Evolutionary conservation across 768 basidiomycete species (phyloP).

Genomic region (Agaricus subrufescens): DNA sequence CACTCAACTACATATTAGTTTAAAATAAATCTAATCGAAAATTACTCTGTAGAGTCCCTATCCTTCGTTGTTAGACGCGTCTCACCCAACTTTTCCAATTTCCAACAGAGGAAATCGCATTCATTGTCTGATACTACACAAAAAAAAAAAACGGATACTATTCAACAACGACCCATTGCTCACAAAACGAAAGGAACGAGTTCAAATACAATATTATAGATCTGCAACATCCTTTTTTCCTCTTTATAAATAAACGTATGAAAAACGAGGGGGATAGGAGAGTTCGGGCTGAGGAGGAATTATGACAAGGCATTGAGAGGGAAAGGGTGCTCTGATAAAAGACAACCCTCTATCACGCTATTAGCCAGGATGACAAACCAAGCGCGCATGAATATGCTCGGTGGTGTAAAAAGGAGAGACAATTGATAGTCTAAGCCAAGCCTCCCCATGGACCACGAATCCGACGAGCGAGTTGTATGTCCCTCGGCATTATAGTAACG

Average conservation of each 20-base stretch:
- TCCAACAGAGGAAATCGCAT: conserved; percentile 6
- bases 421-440: conserved; percentile 36
- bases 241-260: too few species aligned
- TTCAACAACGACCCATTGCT: neutral
- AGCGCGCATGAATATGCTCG: neutral
- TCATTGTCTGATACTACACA: conserved; percentile 5
- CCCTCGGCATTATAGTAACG: conserved; percentile 96
- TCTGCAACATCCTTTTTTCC: neutral
- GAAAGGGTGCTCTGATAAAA: neutral
- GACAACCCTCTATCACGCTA: neutral
- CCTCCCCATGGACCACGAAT: conserved; percentile 91
- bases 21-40: too few species aligned
- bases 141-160: neutral
- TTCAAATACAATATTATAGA: conserved; percentile 8
- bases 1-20: too few species aligned
- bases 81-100: neutral
- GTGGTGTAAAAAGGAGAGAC: neutral
- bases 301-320: too few species aligned
- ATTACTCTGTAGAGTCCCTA: too few species aligned
- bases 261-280: too few species aligned
- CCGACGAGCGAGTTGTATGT: conserved; percentile 93
- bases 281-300: too few species aligned
- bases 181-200: neutral
- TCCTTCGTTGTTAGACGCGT: neutral
- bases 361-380: neutral